Conservation (phyloP, 345 rosid species). For the Brassica carinata region DNA sequence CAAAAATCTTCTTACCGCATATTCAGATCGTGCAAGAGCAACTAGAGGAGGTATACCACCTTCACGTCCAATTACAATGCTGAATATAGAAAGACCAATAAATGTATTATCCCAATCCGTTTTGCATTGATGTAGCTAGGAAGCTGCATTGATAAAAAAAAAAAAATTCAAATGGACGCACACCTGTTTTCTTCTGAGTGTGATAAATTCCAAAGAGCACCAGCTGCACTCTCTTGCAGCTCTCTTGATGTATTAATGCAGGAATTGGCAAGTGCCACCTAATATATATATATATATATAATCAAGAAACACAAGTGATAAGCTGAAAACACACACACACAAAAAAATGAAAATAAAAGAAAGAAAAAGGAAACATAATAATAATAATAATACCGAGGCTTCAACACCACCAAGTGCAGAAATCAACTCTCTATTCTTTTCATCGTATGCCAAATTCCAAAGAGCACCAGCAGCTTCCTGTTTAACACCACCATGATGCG, state of each 20-base stretch:
- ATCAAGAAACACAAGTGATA: slow-evolving; percentile 17
- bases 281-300: slow-evolving; percentile 39
- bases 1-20: slow-evolving; percentile 51
- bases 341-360: background rate
- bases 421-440: slow-evolving; percentile 76
- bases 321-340: background rate
- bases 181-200: slow-evolving; percentile 93
- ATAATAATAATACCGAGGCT: slow-evolving; percentile 63
- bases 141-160: too few species aligned
- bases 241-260: slow-evolving; percentile 75
- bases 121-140: too few species aligned
- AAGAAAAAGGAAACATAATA: background rate
- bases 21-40: slow-evolving; percentile 59
- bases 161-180: slow-evolving; percentile 32
- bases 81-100: slow-evolving; percentile 33
- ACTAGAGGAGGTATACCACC: slow-evolving; percentile 79
- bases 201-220: slow-evolving; percentile 94
- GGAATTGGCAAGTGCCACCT: slow-evolving; percentile 86
- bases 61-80: slow-evolving; percentile 76
- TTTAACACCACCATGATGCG: slow-evolving; percentile 87
- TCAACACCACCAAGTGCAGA: slow-evolving; percentile 78
- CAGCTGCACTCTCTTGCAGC: slow-evolving; percentile 96
- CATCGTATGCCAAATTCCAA: slow-evolving; percentile 76
- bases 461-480: slow-evolving; percentile 90
- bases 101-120: too few species aligned